Base-by-base conservation (phyloP, 2,329 filamentous ascomycete genomes). In the Colletotrichum chlorophyti region DNA sequence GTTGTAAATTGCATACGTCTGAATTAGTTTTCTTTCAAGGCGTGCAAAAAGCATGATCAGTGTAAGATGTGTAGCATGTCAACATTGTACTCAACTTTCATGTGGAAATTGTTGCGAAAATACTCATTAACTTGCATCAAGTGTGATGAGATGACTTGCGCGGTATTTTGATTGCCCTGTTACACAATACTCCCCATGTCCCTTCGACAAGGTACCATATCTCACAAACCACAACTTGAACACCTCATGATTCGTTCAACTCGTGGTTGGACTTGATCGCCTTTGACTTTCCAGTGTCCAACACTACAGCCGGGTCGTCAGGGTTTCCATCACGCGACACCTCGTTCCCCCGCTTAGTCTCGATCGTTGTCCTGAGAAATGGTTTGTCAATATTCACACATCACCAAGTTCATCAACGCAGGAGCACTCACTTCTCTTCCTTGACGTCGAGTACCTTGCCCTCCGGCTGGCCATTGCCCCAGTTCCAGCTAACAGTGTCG, bases 401-500 rank as follows among this genome's bases (percentile, higher is more conserved):
- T 10, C n/a, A 17, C 6, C 11, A n/a, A n/a, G n/a, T n/a, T 7
- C 5, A 5, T 3, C 3, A 9, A 19, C 8, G 12, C 11, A 10
- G 2, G 14, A 10, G 4, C 2, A 53, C 74, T 66, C 58, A 79
- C 76, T 74, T 71, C 23, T 76, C 73, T 0, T 65, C 68, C 58
- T 78, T 78, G 38, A 79, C 76, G 12, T 79, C 75, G 3, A 79
- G 62, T 1, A 79, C 76, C 12, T 76, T 77, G 2, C 77, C 77
- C 57, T 77, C 58, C 2, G 77, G 75, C 17, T 78, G 70, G 8
- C 76, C 76, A 15, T 67, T 66, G 11, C 76, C 76, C 77, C 77
- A 79, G 23, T 77, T 77, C 77, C 77, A 79, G 62, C 74, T 78
- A 7, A 79, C 77, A 0, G 70, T 79, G 7, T 79, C 75, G 2